These are phyloP conservation scores for Annulohypoxylon truncatum DNA, from an alignment of 2,329 filamentous ascomycete species.

Conservation along the genomic window DNA sequence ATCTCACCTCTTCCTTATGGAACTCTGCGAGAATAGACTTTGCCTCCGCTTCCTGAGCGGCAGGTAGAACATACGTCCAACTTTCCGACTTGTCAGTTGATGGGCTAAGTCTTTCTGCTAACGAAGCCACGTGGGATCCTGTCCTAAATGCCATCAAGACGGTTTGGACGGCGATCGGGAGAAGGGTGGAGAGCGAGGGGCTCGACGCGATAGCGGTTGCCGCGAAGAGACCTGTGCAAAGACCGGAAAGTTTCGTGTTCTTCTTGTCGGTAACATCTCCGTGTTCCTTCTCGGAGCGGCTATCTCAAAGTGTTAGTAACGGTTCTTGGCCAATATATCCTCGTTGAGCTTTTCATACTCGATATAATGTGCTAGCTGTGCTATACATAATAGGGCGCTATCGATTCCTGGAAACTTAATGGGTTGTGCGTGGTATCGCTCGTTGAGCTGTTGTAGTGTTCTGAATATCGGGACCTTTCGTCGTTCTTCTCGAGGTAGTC, in stretches of 20 bases:
- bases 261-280: conserved; percentile 62
- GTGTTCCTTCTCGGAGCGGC: conserved; percentile 66
- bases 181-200: conserved; percentile 69
- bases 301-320: conserved; percentile 51
- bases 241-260: conserved; percentile 68
- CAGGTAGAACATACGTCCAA: conserved; percentile 76
- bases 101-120: conserved; percentile 60
- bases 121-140: conserved; percentile 65
- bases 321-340: not conserved
- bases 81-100: conserved; percentile 61
- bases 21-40: conserved; percentile 66
- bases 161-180: conserved; percentile 71
- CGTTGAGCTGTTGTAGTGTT: conserved; percentile 72
- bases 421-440: conserved; percentile 69
- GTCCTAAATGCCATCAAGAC: conserved; percentile 75
- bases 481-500: conserved; percentile 67
- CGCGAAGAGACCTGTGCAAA: conserved; percentile 78
- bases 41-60: conserved; percentile 63
- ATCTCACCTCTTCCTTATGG: conserved; percentile 63
- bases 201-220: conserved; percentile 74
- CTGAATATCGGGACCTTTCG: conserved; percentile 70
- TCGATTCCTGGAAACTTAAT: conserved; percentile 72
- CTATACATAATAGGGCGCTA: conserved; percentile 71
- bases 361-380: conserved; percentile 76
- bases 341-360: conserved; percentile 61